These are phyloP conservation scores for Sporobolomyces roseus DNA, from an alignment of 768 basidiomycete species.

Conservation along the genomic window DNA sequence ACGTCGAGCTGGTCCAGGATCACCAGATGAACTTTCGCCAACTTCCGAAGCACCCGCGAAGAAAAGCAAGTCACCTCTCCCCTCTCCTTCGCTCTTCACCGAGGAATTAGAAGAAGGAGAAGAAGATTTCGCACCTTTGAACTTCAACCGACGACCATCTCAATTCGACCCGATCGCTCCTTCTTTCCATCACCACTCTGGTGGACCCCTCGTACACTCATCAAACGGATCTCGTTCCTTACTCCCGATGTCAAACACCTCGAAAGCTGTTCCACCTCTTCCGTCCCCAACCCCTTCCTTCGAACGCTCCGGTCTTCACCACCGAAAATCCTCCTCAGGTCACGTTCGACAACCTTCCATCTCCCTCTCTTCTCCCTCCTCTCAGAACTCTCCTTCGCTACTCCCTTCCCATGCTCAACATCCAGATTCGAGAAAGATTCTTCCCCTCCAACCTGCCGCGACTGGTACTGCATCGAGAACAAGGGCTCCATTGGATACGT, in stretches of 20 bases:
- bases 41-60: background rate
- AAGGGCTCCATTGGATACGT: slow-evolving; percentile 35
- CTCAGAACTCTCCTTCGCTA: slow-evolving; percentile 5
- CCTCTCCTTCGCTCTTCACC: slow-evolving; percentile 2
- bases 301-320: slow-evolving; percentile 9
- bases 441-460: slow-evolving; percentile 28
- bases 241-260: no score
- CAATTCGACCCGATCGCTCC: slow-evolving; percentile 34
- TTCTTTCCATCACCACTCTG: slow-evolving; percentile 22
- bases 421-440: slow-evolving; percentile 16
- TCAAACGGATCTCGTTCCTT: background rate
- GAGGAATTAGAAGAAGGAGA: slow-evolving; percentile 11
- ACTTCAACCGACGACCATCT: slow-evolving; percentile 35
- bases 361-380: slow-evolving; percentile 22
- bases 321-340: slow-evolving; percentile 18
- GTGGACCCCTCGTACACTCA: slow-evolving; percentile 1
- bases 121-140: slow-evolving; percentile 34
- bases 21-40: slow-evolving; percentile 4
- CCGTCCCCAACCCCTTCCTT: no score
- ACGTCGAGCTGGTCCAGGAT: background rate
- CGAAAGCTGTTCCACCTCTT: no score
- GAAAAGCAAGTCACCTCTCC: background rate
- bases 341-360: slow-evolving; percentile 24
- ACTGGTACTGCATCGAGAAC: slow-evolving; percentile 2
- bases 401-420: background rate